Evolutionary conservation across 345 rosid species (phyloP), one percentile per base, ranked within the genome.

Genomic region (Anastatica hierochuntica): DNA sequence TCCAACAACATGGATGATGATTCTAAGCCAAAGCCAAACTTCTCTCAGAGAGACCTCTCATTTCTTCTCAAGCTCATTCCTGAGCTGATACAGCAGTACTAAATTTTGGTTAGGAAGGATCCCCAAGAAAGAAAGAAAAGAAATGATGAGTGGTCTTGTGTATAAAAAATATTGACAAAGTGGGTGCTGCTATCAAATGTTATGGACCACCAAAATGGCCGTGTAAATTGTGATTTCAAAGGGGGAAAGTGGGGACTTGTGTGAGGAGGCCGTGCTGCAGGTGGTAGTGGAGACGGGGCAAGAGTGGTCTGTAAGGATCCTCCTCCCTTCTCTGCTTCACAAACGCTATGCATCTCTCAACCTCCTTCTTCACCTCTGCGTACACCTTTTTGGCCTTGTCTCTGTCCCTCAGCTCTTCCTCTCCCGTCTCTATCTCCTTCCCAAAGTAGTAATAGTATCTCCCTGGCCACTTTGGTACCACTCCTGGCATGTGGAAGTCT

Each of bases 1-100:
- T 24, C 66, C 3, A 61, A 50, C 37, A 60, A 16, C 17, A 69
- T 31, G 17, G 49, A 23, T 4, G 58, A 48, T 14, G 75, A 48
- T 38, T 46, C 40, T 16, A 68, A 72, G 57, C 43, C 69, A 35
- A 84, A 71, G 70, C 95, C 94, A 1, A 64, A 66, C 58, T 83
- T 88, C 64, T 77, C 94, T 7, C 66, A 81, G 58, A 72, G 62
- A 36, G 96, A 88, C 76, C 74, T 90, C 39, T 74, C 88, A 3
- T 92, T 90, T 72, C 82, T 92, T 43, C 68, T 88, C 70, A 85
- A 85, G 79, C 88, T 92, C 51, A 88, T 92, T 43, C 90, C 95
- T 21, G 75, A 84, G 58, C 64, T 90, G 77, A 79, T 90, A 73
- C 86, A 82, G 39, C 79, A 66, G 67, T 17, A 16, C 45, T 19